Base-by-base conservation (phyloP, 352 stramenopile genomes). In the Pythium rishiriense region DNA sequence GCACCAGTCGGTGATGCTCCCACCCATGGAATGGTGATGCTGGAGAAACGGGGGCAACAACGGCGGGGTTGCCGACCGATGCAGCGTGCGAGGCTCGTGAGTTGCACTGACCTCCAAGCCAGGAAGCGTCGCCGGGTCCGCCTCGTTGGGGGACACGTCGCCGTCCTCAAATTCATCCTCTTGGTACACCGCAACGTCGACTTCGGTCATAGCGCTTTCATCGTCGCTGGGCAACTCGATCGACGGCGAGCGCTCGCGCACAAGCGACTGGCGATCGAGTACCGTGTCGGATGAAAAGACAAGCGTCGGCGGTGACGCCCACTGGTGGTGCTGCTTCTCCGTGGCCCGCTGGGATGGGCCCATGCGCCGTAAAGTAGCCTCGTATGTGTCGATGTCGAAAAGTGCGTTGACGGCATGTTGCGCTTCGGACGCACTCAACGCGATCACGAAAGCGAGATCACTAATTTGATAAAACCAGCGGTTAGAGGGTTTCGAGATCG, bases 361-460 rank as follows among this genome's bases (percentile, higher is more conserved):
- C 21, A 49, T 59, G 28, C 45, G 55, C 43, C 31, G 48, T 29
- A 47, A 33, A 0, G 56, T 62, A 21, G 45, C 45, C 33, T 58
- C 33, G 29, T 65, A 48, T 1, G 25, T 26, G 22, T 60, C 51
- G 9, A 64, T 12, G 8, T 61, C 6, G 31, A 37, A 57, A 1
- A 73, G 33, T 19, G 66, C 52, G 50, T 86, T 69, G 19, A 81
- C 70, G 0, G 77, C 74, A 43, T 76, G 62, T 46, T 83, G 73
- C 9, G 77, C 74, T 11, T 73, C 63, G 11, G 75, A 79, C 1
- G 76, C 73, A 37, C 75, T 84, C 17, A 76, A 47, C 5, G 79
- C 73, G 26, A 87, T 72, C 26, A 83, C 68, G 50, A 88, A 88
- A 0, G 67, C 79, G 8, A 88, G 75, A 31, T 86, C 77, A 31